These are phyloP conservation scores for Hemileccinum rubropunctum DNA, from an alignment of 768 basidiomycete genomes.

Conservation along the genomic window DNA sequence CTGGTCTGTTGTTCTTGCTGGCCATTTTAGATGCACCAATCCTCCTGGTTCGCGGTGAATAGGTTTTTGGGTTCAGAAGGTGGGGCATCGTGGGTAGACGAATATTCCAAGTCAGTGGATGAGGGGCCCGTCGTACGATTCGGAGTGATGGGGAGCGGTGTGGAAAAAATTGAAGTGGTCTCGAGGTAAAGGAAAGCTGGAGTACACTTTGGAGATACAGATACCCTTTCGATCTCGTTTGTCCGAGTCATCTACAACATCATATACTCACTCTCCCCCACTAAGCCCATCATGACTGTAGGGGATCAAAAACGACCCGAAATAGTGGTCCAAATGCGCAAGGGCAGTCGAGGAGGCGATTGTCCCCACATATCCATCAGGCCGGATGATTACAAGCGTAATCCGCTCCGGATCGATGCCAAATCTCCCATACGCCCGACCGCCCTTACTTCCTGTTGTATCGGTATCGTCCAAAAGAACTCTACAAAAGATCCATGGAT, in stretches of 20 bases:
- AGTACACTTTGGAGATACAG: no score
- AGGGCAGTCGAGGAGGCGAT: constrained; percentile 29
- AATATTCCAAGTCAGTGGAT: no score
- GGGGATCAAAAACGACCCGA: constrained; percentile 42
- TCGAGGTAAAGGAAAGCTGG: no score
- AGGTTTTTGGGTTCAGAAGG: no score
- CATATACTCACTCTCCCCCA: not conserved
- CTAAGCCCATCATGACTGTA: not conserved
- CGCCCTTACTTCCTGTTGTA: constrained; percentile 28
- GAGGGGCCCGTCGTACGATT: no score
- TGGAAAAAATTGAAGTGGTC: no score
- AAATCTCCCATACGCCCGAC: constrained; percentile 33
- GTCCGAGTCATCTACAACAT: not conserved
- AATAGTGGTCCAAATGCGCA: constrained; percentile 44
- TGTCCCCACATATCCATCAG: constrained; percentile 41
- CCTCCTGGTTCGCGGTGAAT: no score
- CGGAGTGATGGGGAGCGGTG: no score
- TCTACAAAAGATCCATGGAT: constrained; percentile 17
- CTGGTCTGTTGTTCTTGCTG: no score
- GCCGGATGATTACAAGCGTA: constrained; percentile 37
- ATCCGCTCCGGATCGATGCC: constrained; percentile 30
- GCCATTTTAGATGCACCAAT: no score
- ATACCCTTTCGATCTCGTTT: not conserved
- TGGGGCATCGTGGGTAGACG: no score
- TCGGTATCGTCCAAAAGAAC: constrained; percentile 38